Evolutionary conservation across 495 filamentous ascomycete species (phyloP), one percentile per base, ranked within the genome.

Genomic region (Podospora appendiculata): DNA sequence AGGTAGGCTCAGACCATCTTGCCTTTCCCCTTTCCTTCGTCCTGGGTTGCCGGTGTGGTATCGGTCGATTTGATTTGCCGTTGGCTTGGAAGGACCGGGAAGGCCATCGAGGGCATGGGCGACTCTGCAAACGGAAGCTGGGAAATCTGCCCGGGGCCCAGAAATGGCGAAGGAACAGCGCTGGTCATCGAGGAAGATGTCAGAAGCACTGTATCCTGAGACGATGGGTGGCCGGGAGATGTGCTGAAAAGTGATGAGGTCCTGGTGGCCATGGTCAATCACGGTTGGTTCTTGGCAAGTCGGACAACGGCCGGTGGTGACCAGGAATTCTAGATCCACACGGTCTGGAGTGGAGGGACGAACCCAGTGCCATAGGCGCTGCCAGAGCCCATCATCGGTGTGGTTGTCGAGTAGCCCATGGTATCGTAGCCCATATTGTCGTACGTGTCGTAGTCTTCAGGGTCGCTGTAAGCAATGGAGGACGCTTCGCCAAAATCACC

Each of bases 341-440:
- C 70, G 53, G 70, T 63, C 68, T 75, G 73, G 68, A 71, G 67
- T 70, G 75, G 76, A 75, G 71, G 59, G 65, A 79, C 75, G 70
- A 75, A 78, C 72, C 74, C 75, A 65, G 71, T 70, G 69, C 72
- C 70, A 70, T 71, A 79, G 60, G 71, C 67, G 70, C 58, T 66
- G 63, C 62, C 58, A 58, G 67, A 67, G 54, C 61, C 67, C 59
- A 64, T 64, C 61, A 70, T 63, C 49, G 64, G 65, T 35, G 65
- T 54, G 48, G 58, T 57, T 45, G 66, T 59, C 60, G 69, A 57
- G 56, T 63, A 67, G 53, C 65, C 59, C 52, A 68, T 55, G 5
- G 25, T 5, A 25, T 25, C 25, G 25, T 25, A 25, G 25, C 25
- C 25, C 25, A 25, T 25, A 25, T 25, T 25, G 55, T 74, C 70